Evolutionary conservation across 139 green algal species (phyloP).

Genomic region (Closterium sp.): DNA sequence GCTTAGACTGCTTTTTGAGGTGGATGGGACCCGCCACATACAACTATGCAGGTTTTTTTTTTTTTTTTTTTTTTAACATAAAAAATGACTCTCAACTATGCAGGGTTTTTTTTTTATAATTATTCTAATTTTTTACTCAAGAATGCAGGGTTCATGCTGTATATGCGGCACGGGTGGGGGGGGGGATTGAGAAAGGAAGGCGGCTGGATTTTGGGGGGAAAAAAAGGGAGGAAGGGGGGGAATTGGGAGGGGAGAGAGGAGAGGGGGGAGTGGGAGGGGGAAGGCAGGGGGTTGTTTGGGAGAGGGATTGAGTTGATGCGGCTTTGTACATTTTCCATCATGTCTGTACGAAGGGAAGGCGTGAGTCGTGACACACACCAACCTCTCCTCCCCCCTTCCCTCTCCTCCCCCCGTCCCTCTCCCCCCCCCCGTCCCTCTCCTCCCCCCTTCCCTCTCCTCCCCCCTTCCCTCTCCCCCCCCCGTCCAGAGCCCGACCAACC

Average conservation of each 20-base stretch:
- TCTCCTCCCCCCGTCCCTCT: not conserved
- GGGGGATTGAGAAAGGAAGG: not conserved
- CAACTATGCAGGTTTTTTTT: not conserved
- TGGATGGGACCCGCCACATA: not conserved
- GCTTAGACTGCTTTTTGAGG: too few species aligned
- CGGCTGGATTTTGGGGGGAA: not conserved
- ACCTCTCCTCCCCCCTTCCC: not conserved
- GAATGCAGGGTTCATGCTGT: too few species aligned
- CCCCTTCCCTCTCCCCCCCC: not conserved
- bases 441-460: not conserved
- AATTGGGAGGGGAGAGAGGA: not conserved
- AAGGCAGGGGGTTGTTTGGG: too few species aligned
- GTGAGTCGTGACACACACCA: too few species aligned
- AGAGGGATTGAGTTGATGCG: too few species aligned
- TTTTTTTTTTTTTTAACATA: too few species aligned
- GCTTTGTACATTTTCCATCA: too few species aligned
- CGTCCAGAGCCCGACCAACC: not conserved
- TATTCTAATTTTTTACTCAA: too few species aligned
- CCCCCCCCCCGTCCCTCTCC: not conserved
- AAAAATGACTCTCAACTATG: slow-evolving; percentile 12
- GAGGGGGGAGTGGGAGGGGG: not conserved
- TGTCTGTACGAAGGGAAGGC: too few species aligned
- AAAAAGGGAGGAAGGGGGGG: too few species aligned
- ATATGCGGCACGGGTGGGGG: slow-evolving; percentile 26
- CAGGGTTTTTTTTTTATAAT: too few species aligned